Percentiles rank a stretch among this genome's conserved stretches.
Evolutionary conservation across 1,284 basidiomycete genomes (phyloP).

Genomic region (Ustilago esculenta): DNA sequence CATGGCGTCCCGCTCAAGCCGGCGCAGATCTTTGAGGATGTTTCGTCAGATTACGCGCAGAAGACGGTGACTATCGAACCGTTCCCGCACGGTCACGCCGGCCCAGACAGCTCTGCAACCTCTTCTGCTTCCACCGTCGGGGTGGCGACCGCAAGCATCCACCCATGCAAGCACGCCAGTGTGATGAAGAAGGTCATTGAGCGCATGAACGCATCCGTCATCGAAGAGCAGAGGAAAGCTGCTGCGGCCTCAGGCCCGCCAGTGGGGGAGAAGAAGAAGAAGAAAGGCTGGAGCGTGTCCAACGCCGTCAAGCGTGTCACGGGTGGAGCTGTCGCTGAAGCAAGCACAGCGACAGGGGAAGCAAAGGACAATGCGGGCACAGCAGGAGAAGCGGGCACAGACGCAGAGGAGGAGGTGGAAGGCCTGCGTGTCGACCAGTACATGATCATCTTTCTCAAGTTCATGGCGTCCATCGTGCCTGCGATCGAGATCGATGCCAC

Average conservation of each 20-base stretch:
- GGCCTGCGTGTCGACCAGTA: constrained; percentile 64
- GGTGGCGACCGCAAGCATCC: constrained; percentile 74
- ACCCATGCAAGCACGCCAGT: constrained; percentile 97
- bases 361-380: neutral
- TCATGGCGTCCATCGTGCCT: constrained; percentile 65
- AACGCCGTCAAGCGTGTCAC: constrained; percentile 78
- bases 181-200: constrained; percentile 99
- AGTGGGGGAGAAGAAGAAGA: constrained; percentile 74
- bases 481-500: constrained; percentile 66
- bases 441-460: constrained; percentile 66
- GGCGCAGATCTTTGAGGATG: constrained; percentile 93
- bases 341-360: constrained; percentile 1
- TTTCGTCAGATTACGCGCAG: constrained; percentile 94
- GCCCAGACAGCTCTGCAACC: constrained; percentile 31
- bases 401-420: constrained; percentile 38
- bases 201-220: constrained; percentile 80
- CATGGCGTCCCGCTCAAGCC: constrained; percentile 69
- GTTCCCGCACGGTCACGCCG: constrained; percentile 88
- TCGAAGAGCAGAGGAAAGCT: constrained; percentile 69
- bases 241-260: constrained; percentile 26
- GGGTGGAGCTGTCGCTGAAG: too few species aligned
- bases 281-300: constrained; percentile 76
- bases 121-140: constrained; percentile 16
- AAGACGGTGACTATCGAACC: constrained; percentile 99
- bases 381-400: neutral